Conservation (phyloP, 495 filamentous ascomycete genomes). For the Xylaria acuta region DNA sequence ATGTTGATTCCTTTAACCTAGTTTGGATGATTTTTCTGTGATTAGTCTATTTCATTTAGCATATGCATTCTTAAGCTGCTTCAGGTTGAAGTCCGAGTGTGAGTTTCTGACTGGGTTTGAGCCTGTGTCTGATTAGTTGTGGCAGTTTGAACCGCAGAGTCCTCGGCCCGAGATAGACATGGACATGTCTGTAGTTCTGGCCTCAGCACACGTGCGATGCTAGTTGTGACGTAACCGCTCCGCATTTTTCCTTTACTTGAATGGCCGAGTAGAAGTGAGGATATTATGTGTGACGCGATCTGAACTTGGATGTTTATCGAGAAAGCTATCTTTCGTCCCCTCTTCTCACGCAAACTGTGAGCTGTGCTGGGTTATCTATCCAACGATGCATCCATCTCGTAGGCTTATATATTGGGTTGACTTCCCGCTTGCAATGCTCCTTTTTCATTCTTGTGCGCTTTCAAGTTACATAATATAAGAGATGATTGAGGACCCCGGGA, state of each 20-base stretch:
- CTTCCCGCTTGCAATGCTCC: background rate
- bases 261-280: background rate
- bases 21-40: background rate
- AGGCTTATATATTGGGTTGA: background rate
- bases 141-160: background rate
- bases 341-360: background rate
- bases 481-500: background rate
- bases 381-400: background rate
- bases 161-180: background rate
- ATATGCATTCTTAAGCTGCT: background rate
- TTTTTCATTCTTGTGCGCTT: background rate
- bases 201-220: background rate
- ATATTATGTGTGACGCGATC: background rate
- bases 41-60: background rate
- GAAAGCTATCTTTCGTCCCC: background rate
- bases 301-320: background rate
- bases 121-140: background rate
- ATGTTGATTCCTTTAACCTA: background rate
- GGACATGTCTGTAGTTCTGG: background rate
- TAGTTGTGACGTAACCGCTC: background rate
- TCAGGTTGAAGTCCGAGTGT: too few relatives aligned
- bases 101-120: too few relatives aligned
- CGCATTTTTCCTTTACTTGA: background rate
- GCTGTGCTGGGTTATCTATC: background rate
- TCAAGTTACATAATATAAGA: background rate